Percentiles rank a stretch among this genome's conserved stretches.
Evolutionary conservation across 2,329 filamentous ascomycete species (phyloP).

Genomic region (Knufia fluminis): DNA sequence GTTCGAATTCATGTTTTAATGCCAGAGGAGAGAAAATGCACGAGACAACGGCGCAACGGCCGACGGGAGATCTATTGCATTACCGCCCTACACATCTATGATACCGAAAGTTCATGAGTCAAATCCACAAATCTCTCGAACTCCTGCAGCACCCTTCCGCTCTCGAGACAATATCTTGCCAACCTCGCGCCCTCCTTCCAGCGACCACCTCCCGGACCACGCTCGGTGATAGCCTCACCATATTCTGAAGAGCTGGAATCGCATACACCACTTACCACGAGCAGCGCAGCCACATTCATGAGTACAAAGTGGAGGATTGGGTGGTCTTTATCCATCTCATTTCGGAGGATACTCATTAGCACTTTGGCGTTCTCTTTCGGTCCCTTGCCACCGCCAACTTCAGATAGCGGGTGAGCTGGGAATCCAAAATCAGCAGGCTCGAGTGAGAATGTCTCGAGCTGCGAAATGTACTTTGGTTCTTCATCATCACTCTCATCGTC

Average conservation of each 20-base stretch:
- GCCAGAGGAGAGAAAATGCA: too few relatives aligned
- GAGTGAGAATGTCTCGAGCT: constrained; percentile 68
- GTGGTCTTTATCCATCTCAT: constrained; percentile 63
- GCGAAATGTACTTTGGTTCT: constrained; percentile 36
- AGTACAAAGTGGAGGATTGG: constrained; percentile 89
- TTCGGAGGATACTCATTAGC: constrained; percentile 64
- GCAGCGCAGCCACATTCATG: constrained; percentile 81
- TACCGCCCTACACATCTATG: neutral
- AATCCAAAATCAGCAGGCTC: constrained; percentile 83
- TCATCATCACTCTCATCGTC: constrained; percentile 34
- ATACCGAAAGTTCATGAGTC: constrained; percentile 46
- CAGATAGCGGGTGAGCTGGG: constrained; percentile 59
- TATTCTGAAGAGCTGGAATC: constrained; percentile 74
- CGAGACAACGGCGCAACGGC: too few relatives aligned
- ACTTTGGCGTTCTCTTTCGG: constrained; percentile 83
- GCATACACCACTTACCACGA: constrained; percentile 78
- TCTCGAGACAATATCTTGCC: constrained; percentile 79
- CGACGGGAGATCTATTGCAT: too few relatives aligned
- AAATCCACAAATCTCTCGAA: constrained; percentile 77
- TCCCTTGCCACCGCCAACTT: constrained; percentile 75
- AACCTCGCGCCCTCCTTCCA: constrained; percentile 93
- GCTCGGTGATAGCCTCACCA: constrained; percentile 68
- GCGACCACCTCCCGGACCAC: constrained; percentile 72
- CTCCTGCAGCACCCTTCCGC: constrained; percentile 73
- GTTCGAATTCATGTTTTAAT: too few relatives aligned